These are phyloP conservation scores for Ogataea nakhonphanomensis DNA, from an alignment of 805 yeast species.

Conservation along the genomic window DNA sequence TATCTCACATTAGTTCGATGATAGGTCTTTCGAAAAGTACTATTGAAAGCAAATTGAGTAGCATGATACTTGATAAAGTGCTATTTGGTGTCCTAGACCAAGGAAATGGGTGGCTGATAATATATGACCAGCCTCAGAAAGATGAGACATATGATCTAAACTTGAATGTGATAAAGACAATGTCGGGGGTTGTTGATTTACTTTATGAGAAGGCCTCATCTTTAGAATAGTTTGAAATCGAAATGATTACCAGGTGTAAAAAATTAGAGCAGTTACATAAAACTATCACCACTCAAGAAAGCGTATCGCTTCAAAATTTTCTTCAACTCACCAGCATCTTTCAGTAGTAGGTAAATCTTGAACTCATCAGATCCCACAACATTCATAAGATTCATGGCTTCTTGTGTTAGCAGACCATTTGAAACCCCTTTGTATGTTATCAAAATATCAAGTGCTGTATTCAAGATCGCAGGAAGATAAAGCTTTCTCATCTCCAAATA, in stretches of 20 bases:
- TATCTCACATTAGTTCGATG: slow-evolving; percentile 79
- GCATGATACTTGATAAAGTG: slow-evolving; percentile 95
- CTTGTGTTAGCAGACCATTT: slow-evolving; percentile 42
- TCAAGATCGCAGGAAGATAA: slow-evolving; percentile 70
- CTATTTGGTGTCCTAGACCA: slow-evolving; percentile 96
- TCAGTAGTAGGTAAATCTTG: slow-evolving; percentile 59
- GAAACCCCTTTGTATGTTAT: slow-evolving; percentile 39
- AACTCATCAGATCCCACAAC: slow-evolving; percentile 65
- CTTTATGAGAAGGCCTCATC: slow-evolving; percentile 91
- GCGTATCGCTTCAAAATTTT: slow-evolving; percentile 55
- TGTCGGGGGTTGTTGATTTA: slow-evolving; percentile 85
- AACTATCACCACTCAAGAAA: slow-evolving; percentile 39
- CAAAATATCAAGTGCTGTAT: slow-evolving; percentile 60
- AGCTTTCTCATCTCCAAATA: slow-evolving; percentile 55
- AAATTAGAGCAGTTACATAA: slow-evolving; percentile 10
- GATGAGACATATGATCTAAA: slow-evolving; percentile 89
- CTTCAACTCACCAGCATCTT: slow-evolving; percentile 44
- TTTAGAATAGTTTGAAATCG: slow-evolving; percentile 47
- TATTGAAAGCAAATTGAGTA: slow-evolving; percentile 91
- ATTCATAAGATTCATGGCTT: slow-evolving; percentile 58
- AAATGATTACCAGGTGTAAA: slow-evolving; percentile 25
- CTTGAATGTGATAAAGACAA: slow-evolving; percentile 78
- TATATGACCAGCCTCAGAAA: slow-evolving; percentile 82
- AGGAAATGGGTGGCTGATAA: slow-evolving; percentile 95
- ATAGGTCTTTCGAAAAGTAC: slow-evolving; percentile 85